Evolutionary conservation across 768 basidiomycete genomes (phyloP), one percentile per base, ranked within the genome.

Genomic region (Lyophyllum shimeji): DNA sequence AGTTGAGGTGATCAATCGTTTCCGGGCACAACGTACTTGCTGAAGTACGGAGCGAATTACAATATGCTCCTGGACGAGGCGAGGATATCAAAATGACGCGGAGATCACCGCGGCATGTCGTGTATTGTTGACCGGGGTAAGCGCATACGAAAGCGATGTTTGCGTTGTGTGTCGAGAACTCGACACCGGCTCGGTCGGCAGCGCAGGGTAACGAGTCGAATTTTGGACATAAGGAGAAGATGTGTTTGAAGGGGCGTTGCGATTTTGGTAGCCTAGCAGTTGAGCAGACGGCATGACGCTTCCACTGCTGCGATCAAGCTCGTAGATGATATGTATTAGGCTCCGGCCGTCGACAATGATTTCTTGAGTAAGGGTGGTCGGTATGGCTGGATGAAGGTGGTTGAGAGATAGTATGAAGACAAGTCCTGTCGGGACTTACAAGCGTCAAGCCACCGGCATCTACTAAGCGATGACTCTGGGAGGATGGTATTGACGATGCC

Each of bases 361-460:
- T 72, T 90, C 83, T 72, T 92, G 90, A 27, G 83, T 83, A 67
- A 91, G 77, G 43, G 69, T 77, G n/a, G 79, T 81, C 52, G 79
- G 74, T 57, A 77, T 67, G 61, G 73, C 82, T 85, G 58, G 61
- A 63, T 58, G 73, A 67, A 69, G 58, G 64, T 68, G 60, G 65
- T 59, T 63, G 67, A 67, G 66, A 47, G 13, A 24, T 21, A 17
- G 33, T 24, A 33, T 51, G 45, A 45, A 56, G 33, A 56, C 47
- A 55, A 57, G 46, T 33, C 60, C 21, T 56, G 53, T 46, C 55
- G 57, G 44, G 51, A 79, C 87, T 69, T 65, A 90, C 88, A 71
- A 58, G 79, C 69, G 66, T 87, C 85, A 59, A 87, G 75, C 89
- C 87, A 88, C 56, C 86, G 80, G 69, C 88, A 88, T 56, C 82